These are phyloP conservation scores for Irpex sp. DNA, from an alignment of 1,284 basidiomycete species.

Conservation along the genomic window DNA sequence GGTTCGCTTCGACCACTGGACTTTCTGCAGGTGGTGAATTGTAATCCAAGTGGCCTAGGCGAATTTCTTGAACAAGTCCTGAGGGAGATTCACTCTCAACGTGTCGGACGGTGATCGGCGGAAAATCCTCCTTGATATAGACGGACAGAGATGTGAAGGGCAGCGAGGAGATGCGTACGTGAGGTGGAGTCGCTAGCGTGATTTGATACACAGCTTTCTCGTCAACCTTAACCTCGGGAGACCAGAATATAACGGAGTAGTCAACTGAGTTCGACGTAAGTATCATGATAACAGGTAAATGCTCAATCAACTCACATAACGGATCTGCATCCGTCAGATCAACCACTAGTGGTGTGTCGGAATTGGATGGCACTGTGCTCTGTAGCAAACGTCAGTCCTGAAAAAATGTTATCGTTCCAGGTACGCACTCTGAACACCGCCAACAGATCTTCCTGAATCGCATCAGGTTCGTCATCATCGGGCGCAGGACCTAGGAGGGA, in stretches of 20 bases:
- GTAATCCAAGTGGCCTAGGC: constrained; percentile 37
- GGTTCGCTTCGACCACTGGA: constrained; percentile 29
- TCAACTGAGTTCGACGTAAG: constrained; percentile 44
- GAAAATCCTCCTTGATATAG: constrained; percentile 44
- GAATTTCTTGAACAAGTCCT: constrained; percentile 32
- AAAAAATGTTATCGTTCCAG: neutral
- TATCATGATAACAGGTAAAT: neutral
- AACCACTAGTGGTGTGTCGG: constrained; percentile 53
- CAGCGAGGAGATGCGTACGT: constrained; percentile 45
- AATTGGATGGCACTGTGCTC: constrained; percentile 63
- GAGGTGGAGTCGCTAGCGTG: constrained; percentile 45
- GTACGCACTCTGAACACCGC: constrained; percentile 61
- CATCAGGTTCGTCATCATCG: constrained; percentile 42
- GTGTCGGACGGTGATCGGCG: constrained; percentile 49
- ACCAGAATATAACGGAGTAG: constrained; percentile 68
- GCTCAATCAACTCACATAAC: constrained; percentile 47
- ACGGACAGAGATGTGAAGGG: constrained; percentile 59
- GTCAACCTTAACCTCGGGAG: constrained; percentile 54
- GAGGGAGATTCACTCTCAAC: constrained; percentile 7
- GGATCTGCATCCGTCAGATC: constrained; percentile 60
- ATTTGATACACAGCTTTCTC: constrained; percentile 72
- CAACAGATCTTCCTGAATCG: constrained; percentile 62
- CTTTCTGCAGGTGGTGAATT: constrained; percentile 13
- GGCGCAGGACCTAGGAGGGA: constrained; percentile 19
- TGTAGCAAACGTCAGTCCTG: constrained; percentile 23